phyloP scores from a whole-genome alignment of 148 eudicot genomes.

The Rhododendron simsii region DNA sequence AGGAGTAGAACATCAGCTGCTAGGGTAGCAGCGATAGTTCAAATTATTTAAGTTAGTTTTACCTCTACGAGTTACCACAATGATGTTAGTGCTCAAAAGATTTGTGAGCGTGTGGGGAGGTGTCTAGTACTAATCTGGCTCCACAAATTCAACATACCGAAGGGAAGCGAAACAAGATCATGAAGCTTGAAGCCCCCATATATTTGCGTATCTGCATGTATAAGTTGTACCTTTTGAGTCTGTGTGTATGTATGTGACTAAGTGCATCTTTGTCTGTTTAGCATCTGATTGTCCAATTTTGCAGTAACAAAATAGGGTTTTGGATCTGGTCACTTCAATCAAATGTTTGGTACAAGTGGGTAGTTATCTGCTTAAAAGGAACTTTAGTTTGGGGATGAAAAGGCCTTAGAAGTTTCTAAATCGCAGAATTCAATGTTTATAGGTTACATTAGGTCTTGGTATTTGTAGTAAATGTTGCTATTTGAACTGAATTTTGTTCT shows the following conservation, averaged over 20 bases:
- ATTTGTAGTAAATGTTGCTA: neutral
- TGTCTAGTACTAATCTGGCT: neutral
- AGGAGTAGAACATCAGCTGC: neutral
- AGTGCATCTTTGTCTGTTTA: neutral
- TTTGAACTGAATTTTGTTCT: neutral
- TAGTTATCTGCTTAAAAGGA: constrained; percentile 3
- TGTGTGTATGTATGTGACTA: neutral
- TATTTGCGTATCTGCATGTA: neutral
- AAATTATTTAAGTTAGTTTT: neutral
- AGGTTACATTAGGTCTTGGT: neutral
- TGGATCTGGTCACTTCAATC: neutral
- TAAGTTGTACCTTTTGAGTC: neutral
- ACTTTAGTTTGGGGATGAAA: neutral
- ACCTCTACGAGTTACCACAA: neutral
- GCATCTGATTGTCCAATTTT: neutral
- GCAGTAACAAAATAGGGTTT: neutral
- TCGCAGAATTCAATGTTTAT: neutral
- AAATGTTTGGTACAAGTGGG: neutral
- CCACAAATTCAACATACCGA: neutral
- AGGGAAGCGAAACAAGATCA: neutral
- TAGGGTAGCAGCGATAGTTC: neutral
- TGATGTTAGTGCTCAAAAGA: neutral
- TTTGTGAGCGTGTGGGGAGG: neutral
- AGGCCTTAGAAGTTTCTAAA: neutral
- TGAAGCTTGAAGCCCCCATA: neutral